A percentile compares a stretch with the other conserved stretches of the same genome.
Evolutionary conservation across 768 basidiomycete genomes (phyloP).

Genomic region (Leccinum truebloodii): DNA sequence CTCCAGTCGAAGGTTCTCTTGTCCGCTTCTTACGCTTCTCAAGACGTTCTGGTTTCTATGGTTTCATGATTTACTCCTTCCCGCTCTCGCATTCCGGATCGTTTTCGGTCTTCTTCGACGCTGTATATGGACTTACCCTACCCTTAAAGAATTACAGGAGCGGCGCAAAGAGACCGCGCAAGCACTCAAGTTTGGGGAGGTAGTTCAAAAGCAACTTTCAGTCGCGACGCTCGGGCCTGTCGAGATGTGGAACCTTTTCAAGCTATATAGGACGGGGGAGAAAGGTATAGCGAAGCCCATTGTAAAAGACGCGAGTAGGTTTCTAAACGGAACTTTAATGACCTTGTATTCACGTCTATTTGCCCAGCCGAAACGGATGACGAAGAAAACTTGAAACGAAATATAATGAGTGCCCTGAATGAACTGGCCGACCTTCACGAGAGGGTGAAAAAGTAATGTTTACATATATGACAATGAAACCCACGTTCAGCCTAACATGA

Average conservation of each 20-base stretch:
- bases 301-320: constrained; percentile 10
- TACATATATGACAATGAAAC: not conserved
- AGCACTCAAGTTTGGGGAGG: constrained; percentile 54
- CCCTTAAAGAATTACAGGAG: constrained; percentile 51
- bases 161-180: constrained; percentile 48
- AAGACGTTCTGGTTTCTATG: constrained; percentile 67
- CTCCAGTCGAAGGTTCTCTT: not conserved
- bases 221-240: constrained; percentile 47
- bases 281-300: constrained; percentile 36
- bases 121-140: constrained; percentile 56
- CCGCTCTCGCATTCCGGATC: constrained; percentile 50
- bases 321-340: not conserved
- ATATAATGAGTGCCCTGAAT: constrained; percentile 41
- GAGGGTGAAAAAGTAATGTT: constrained; percentile 57
- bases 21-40: constrained; percentile 4
- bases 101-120: constrained; percentile 50
- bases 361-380: constrained; percentile 15
- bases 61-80: constrained; percentile 57
- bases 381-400: constrained; percentile 45
- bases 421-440: constrained; percentile 64
- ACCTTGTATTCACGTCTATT: not conserved
- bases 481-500: constrained; percentile 5
- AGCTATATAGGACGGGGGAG: constrained; percentile 40
- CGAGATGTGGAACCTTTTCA: constrained; percentile 57
- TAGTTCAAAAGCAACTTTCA: constrained; percentile 47